A percentile compares a stretch with the other conserved stretches of the same genome.
Evolutionary conservation across 306 rosid genomes (phyloP).

Genomic region (Argentina anserina): DNA sequence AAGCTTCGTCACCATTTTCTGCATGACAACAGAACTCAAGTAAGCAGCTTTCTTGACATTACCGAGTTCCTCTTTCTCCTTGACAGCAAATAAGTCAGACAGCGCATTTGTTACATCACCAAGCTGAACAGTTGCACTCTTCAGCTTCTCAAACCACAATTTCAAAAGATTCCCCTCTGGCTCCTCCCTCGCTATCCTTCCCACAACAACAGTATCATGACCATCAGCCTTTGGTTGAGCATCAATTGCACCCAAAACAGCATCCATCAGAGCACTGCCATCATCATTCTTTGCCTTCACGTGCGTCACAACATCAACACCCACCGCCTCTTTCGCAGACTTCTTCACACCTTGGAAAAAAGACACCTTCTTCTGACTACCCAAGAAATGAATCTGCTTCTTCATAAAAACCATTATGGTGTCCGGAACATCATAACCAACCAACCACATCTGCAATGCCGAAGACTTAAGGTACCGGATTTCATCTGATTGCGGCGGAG

Average conservation of each 20-base stretch:
- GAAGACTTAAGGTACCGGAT: conserved; percentile 88
- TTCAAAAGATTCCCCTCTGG: conserved; percentile 87
- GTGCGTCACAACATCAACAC: conserved; percentile 72
- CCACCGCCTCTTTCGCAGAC: conserved; percentile 66
- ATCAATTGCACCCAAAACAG: conserved; percentile 54
- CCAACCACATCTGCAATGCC: conserved; percentile 73
- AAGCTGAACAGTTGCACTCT: conserved; percentile 45
- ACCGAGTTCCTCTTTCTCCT: conserved; percentile 64
- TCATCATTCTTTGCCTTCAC: conserved; percentile 75
- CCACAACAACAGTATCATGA: conserved; percentile 49
- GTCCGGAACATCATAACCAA: conserved; percentile 92
- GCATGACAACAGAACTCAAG: conserved; percentile 75
- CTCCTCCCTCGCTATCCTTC: conserved; percentile 71
- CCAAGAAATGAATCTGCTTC: conserved; percentile 74
- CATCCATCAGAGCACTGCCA: conserved; percentile 70
- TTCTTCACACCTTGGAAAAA: conserved; percentile 63
- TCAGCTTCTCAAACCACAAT: conserved; percentile 69
- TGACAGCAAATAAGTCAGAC: conserved; percentile 60
- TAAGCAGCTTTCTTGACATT: conserved; percentile 77
- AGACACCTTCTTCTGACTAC: conserved; percentile 87
- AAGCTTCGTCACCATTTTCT: conserved; percentile 75
- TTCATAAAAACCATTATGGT: conserved; percentile 81
- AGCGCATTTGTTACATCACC: conserved; percentile 74
- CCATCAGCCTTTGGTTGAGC: conserved; percentile 61
- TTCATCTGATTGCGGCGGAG: conserved; percentile 87